Conservation (phyloP, 345 rosid species). For the Melaleuca quinquenervia region DNA sequence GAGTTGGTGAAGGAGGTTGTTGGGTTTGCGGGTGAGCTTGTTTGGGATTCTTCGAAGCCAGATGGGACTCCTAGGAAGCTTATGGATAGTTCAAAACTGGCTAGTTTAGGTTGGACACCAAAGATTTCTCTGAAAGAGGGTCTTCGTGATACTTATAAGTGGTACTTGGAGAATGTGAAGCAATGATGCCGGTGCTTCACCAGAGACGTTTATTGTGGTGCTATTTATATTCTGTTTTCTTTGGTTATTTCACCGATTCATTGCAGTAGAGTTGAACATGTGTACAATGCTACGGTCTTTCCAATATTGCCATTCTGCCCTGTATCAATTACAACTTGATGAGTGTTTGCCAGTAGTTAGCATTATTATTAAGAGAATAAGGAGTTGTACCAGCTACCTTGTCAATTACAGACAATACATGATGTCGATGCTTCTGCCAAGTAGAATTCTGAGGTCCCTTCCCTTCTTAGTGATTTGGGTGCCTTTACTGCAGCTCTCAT, state of each 20-base stretch:
- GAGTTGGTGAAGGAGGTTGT: slow-evolving; percentile 90
- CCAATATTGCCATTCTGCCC: not conserved
- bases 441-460: not conserved
- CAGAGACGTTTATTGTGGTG: not conserved
- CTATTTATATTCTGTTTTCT: not conserved
- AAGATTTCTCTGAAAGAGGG: slow-evolving; percentile 70
- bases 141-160: slow-evolving; percentile 66
- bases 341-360: not conserved
- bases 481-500: not conserved
- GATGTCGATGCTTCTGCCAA: not conserved
- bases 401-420: not conserved
- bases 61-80: slow-evolving; percentile 96
- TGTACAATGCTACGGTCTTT: not conserved
- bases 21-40: slow-evolving; percentile 71
- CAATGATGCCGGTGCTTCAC: slow-evolving; percentile 4
- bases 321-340: not conserved
- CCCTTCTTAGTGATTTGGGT: not conserved
- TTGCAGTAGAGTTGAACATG: not conserved
- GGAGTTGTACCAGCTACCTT: not conserved
- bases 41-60: slow-evolving; percentile 77
- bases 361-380: not conserved
- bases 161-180: slow-evolving; percentile 74
- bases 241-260: not conserved
- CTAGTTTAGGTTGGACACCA: slow-evolving; percentile 70
- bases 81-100: slow-evolving; percentile 84